phyloP scores from a whole-genome alignment of 1,139 yeast genomes.

The Blastobotrys petasosporus region DNA sequence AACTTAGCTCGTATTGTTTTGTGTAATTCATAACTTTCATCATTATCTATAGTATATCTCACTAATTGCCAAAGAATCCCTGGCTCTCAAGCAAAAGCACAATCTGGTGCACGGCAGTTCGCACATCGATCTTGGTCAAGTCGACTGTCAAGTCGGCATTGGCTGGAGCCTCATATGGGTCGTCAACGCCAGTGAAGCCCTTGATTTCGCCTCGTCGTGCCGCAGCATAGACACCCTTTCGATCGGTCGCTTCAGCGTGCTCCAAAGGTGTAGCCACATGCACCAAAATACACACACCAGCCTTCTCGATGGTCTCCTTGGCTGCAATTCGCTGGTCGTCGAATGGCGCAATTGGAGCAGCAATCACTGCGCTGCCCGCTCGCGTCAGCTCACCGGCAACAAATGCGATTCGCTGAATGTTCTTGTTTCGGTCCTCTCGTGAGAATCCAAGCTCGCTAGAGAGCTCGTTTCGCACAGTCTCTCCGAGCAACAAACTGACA shows the following conservation, averaged over 20 bases:
- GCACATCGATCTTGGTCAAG: slow-evolving; percentile 43
- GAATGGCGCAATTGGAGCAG: slow-evolving; percentile 51
- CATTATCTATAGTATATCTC: background rate
- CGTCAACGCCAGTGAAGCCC: slow-evolving; percentile 43
- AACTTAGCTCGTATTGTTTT: background rate
- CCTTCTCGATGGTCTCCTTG: slow-evolving; percentile 39
- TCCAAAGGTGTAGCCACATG: slow-evolving; percentile 48
- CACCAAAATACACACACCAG: slow-evolving; percentile 43
- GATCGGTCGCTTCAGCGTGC: slow-evolving; percentile 41
- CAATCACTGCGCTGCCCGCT: slow-evolving; percentile 86
- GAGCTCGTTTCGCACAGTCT: slow-evolving; percentile 42
- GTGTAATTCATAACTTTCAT: background rate
- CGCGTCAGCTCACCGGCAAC: slow-evolving; percentile 78
- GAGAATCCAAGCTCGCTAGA: slow-evolving; percentile 40
- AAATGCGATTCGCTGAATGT: slow-evolving; percentile 46
- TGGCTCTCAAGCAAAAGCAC: slow-evolving; percentile 68
- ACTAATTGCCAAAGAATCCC: slow-evolving; percentile 56
- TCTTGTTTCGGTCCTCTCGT: slow-evolving; percentile 38
- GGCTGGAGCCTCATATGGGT: slow-evolving; percentile 44
- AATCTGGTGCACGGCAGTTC: slow-evolving; percentile 65
- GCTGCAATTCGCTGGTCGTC: slow-evolving; percentile 38
- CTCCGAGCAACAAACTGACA: slow-evolving; percentile 59
- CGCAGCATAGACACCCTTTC: slow-evolving; percentile 43
- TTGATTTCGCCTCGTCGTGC: slow-evolving; percentile 45
- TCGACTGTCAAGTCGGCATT: slow-evolving; percentile 52